Percentiles rank a stretch among this genome's conserved stretches.
These are phyloP conservation scores for Carpinus fangiana DNA, from an alignment of 306 rosid genomes.

Conservation along the genomic window DNA sequence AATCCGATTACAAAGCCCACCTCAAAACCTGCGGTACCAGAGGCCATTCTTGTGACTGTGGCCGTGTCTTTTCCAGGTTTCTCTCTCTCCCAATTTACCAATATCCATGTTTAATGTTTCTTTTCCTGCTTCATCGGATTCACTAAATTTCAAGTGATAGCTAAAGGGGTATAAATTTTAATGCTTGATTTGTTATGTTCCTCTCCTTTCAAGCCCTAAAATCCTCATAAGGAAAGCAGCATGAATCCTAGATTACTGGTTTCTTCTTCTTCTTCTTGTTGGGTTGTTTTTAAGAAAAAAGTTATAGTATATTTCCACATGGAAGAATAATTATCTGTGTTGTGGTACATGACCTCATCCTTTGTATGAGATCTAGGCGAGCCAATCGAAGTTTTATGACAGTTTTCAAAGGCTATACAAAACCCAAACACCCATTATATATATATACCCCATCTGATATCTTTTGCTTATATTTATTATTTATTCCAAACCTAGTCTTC, in stretches of 20 bases:
- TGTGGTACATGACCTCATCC: slow-evolving; percentile 8
- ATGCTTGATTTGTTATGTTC: neutral
- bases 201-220: slow-evolving; percentile 37
- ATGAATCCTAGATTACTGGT: too few species aligned
- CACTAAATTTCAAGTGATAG: neutral
- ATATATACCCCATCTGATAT: slow-evolving; percentile 20
- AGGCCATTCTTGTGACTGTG: slow-evolving; percentile 98
- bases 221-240: neutral
- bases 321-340: slow-evolving; percentile 12
- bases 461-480: slow-evolving; percentile 22
- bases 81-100: neutral
- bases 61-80: slow-evolving; percentile 96
- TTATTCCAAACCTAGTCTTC: slow-evolving; percentile 22
- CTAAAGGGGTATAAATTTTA: neutral
- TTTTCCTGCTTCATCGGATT: slow-evolving; percentile 24
- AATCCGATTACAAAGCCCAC: slow-evolving; percentile 95
- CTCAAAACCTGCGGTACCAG: slow-evolving; percentile 98
- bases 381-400: slow-evolving; percentile 19
- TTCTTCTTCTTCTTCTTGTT: neutral
- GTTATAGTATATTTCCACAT: slow-evolving; percentile 7
- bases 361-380: slow-evolving; percentile 22
- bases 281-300: neutral
- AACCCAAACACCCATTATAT: slow-evolving; percentile 11
- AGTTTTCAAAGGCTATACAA: slow-evolving; percentile 24
- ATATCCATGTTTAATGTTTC: neutral